Evolutionary conservation across 306 rosid species (phyloP), one percentile per base, ranked within the genome.

Genomic region (Quercus ilex): DNA sequence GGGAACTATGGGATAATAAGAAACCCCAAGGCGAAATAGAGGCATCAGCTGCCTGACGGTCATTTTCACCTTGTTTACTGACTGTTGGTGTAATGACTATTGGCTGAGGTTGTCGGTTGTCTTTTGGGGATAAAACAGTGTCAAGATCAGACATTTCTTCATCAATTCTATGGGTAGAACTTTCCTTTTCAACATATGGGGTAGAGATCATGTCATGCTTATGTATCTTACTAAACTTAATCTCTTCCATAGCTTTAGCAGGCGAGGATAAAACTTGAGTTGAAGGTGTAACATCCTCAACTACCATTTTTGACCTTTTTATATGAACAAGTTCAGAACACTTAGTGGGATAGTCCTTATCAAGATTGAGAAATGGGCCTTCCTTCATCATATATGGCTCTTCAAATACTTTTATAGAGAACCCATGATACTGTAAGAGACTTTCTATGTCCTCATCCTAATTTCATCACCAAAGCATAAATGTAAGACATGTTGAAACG

Each of bases 301-400:
- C 63, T 84, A 95, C 87, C 73, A 49, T 84, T 62, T 68, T 82
- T 69, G 98, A 91, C 90, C 87, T 90, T 90, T 93, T 95, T 74
- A 74, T 84, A 75, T 77, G 88, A 53, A 93, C 99, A 43, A 95
- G 98, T 77, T 86, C 84, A 58, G 99, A 93, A 83, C 98, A 74
- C 90, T 90, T 93, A 18, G 93, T 93, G 88, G 96, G 89, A 85
- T 86, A 90, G 81, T 91, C 99, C 78, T 78, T 88, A 85, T 86
- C 90, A 35, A 73, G 83, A 78, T 90, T 91, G 72, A 90, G 85
- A 91, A 95, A 93, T 69, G 85, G 91, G 38, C 99, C 98, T 68
- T 91, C 99, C 85, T 90, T 93, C 82, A 95, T 97, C 89, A 88
- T 87, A 80, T 90, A 93, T 58, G 96, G 90, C 80, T 93, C 99